Conservation (phyloP, 139 green algal genomes). For the Choricystis sp. region DNA sequence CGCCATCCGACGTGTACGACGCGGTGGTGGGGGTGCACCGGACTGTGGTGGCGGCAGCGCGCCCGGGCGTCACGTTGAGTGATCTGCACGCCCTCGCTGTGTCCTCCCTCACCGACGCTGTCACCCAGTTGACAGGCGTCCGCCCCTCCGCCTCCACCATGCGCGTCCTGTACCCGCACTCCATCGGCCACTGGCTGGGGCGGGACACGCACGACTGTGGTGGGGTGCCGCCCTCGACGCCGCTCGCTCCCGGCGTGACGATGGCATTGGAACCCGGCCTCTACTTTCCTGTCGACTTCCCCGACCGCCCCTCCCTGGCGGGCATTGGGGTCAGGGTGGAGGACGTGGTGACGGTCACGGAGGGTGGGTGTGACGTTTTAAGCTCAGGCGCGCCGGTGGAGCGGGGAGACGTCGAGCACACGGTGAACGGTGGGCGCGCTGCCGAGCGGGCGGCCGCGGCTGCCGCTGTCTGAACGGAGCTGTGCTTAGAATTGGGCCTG, state of each 20-base stretch:
- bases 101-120: conserved; percentile 22
- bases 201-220: conserved; percentile 65
- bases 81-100: conserved; percentile 37
- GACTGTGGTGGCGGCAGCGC: conserved; percentile 23
- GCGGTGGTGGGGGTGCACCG: conserved; percentile 39
- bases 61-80: conserved; percentile 31
- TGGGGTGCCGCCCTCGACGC: conserved; percentile 30
- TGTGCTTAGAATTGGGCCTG: too few relatives aligned
- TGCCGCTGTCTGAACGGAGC: too few relatives aligned
- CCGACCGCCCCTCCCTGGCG: conserved; percentile 14
- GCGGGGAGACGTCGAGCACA: too few relatives aligned
- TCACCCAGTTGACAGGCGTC: conserved; percentile 12
- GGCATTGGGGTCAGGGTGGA: conserved; percentile 56
- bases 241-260: conserved; percentile 36
- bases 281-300: conserved; percentile 51
- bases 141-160: neutral
- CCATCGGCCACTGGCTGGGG: conserved; percentile 53
- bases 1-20: conserved; percentile 61
- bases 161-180: conserved; percentile 44
- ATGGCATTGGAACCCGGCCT: conserved; percentile 71
- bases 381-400: too few relatives aligned
- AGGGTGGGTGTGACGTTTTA: too few relatives aligned
- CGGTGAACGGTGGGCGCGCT: too few relatives aligned
- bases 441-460: too few relatives aligned
- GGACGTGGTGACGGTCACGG: conserved; percentile 54